These are phyloP conservation scores for Penicillium verrucosum DNA, from an alignment of 2,329 filamentous ascomycete species.

Conservation along the genomic window DNA sequence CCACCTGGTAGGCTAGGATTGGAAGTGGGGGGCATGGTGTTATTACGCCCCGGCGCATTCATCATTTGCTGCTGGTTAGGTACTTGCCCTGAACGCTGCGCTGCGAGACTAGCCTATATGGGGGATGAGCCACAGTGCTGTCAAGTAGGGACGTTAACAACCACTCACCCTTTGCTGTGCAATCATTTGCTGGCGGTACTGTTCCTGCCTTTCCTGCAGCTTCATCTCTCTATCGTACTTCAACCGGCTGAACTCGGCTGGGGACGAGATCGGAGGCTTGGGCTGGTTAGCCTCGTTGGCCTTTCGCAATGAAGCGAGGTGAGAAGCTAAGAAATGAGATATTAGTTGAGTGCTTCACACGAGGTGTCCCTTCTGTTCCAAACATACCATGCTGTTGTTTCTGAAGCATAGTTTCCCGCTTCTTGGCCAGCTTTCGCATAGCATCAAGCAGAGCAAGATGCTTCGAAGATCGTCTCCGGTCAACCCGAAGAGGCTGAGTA, in stretches of 20 bases:
- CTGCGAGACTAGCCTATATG: slow-evolving; percentile 40
- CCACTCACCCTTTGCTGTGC: slow-evolving; percentile 50
- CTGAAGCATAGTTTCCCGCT: slow-evolving; percentile 77
- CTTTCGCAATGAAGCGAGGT: slow-evolving; percentile 77
- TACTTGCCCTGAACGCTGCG: slow-evolving; percentile 43
- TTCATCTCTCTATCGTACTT: slow-evolving; percentile 82
- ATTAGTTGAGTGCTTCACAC: slow-evolving; percentile 13
- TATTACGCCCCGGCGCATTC: slow-evolving; percentile 38
- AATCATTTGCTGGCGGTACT: slow-evolving; percentile 63
- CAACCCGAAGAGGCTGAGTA: slow-evolving; percentile 73
- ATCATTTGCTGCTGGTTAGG: slow-evolving; percentile 40
- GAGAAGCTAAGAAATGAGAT: slow-evolving; percentile 48
- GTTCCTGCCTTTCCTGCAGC: slow-evolving; percentile 54
- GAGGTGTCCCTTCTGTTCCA: background rate
- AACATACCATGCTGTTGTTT: slow-evolving; percentile 75
- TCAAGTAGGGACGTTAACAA: background rate
- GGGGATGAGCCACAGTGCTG: slow-evolving; percentile 12
- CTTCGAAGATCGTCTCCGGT: slow-evolving; percentile 79
- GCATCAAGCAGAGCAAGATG: slow-evolving; percentile 87
- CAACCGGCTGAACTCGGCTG: slow-evolving; percentile 84
- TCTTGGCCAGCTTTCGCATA: slow-evolving; percentile 93
- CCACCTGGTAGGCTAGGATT: slow-evolving; percentile 38
- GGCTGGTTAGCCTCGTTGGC: slow-evolving; percentile 65
- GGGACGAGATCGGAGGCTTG: slow-evolving; percentile 64
- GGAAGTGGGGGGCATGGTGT: slow-evolving; percentile 38